Evolutionary conservation across 1,284 basidiomycete genomes (phyloP), one percentile per base, ranked within the genome.

Genomic region (Leccinum holopus): DNA sequence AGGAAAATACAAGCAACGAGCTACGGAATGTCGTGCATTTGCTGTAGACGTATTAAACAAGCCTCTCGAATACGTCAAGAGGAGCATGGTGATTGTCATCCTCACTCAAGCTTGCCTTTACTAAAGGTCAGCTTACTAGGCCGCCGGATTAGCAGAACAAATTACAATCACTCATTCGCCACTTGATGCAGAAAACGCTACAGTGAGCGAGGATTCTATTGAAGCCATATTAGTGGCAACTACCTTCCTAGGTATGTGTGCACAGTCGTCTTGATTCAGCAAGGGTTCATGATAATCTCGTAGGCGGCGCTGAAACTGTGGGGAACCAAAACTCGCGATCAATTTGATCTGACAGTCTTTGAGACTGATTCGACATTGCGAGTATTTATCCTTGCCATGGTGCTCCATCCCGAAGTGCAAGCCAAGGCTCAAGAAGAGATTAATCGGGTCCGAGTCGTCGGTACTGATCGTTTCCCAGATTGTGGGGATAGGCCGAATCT

Each of bases 21-120:
- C 75, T 25, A 62, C 56, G 9, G 67, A 72, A 37, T 68, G 72
- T 44, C 69, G 69, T 59, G 47, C 62, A 5, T 63, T 76, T 30
- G 71, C 72, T 10, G 12, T 67, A 18, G 68, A 75, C 7, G 69
- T 77, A 56, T 63, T 70, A 21, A 68, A 68, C 5, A 62, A 65
- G 6, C 75, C 78, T 0, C 65, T 77, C 25, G 67, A 74, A 32
- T 73, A 69, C 33, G 75, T 76, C 11, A 70, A 67, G 60, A 61
- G 68, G 25, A 63, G 69, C 16, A 73, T 78, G 68, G 80, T 79
- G 60, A 33, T 39, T 41, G 11, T 44, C 16, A 11, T 37, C 1
- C 6, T 52, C 32, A 18, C 2, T 58, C 14, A 1, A 10, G 2
- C 30, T 30, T 39, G 2, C 11, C 16, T 14, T 37, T 57, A 32